A percentile compares a stretch with the other conserved stretches of the same genome.
phyloP scores from a whole-genome alignment of 2,329 filamentous ascomycete species.

The Chlorencoelia australis region DNA sequence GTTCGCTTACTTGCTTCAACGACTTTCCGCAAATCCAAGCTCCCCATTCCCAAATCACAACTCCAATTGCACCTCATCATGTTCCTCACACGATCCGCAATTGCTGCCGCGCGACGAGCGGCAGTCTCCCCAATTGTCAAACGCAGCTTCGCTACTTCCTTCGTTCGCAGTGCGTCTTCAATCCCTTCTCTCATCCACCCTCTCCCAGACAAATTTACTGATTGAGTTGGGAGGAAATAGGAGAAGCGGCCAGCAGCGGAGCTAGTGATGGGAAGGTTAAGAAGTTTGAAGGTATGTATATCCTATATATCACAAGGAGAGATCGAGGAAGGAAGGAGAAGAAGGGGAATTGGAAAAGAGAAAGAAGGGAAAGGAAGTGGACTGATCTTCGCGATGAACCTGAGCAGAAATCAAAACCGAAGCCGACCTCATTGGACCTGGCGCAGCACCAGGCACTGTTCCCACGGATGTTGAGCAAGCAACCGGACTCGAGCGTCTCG shows the following conservation, averaged over 20 bases:
- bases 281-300: conserved; percentile 25
- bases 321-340: neutral
- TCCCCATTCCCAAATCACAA: too few species aligned
- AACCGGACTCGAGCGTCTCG: conserved; percentile 95
- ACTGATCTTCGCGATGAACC: conserved; percentile 10
- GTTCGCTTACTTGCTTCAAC: too few species aligned
- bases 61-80: too few species aligned
- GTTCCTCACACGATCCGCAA: conserved; percentile 55
- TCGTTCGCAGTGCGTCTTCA: conserved; percentile 51
- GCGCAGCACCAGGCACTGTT: conserved; percentile 71
- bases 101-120: conserved; percentile 50
- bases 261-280: conserved; percentile 22
- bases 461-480: conserved; percentile 92
- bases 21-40: too few species aligned
- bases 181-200: conserved; percentile 17
- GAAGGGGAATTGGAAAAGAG: neutral
- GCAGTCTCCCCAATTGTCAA: conserved; percentile 42
- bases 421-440: conserved; percentile 76
- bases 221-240: conserved; percentile 18
- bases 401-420: conserved; percentile 67
- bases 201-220: too few species aligned
- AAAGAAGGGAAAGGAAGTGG: neutral
- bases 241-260: conserved; percentile 18
- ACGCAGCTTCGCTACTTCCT: conserved; percentile 50
- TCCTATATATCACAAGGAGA: neutral